Base-by-base conservation (phyloP, 495 filamentous ascomycete genomes). In the Pseudoneurospora amorphoporcata region DNA sequence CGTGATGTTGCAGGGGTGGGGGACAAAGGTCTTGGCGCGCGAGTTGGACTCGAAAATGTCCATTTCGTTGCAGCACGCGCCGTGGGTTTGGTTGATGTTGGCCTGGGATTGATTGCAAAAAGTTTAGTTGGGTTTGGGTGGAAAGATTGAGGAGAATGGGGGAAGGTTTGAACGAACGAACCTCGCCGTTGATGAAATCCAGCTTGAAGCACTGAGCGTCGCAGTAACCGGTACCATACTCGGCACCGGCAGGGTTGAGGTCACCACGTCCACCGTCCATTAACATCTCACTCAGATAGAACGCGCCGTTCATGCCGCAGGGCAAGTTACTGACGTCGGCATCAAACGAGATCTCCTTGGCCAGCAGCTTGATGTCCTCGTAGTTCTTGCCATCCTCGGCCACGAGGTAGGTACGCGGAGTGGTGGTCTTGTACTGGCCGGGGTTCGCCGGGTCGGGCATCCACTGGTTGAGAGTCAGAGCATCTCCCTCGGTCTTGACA, bases 161-260 rank as follows among this genome's bases (percentile, higher is more conserved):
- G n/a, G n/a, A n/a, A n/a, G n/a, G n/a, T n/a, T n/a, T n/a, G n/a
- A n/a, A n/a, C n/a, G n/a, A 58, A 77, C 78, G 68, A 70, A 86
- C 83, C 79, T 86, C 77, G n/a, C 89, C 90, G 74, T 91, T 85
- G 79, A 92, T 90, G 81, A 92, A 93, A 74, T 88, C 89, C 70
- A 90, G 77, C 16, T 83, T 82, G 1, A 87, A 87, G 75, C 91
- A 93, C 79, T 92, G 90, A 14, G 90, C 87, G 79, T 93, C 91
- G 74, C 91, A 93, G 79, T 93, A 93, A 0, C 91, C 91, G 0
- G 91, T 91, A n/a, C 91, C 91, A 71, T 91, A 92, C 68, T 83
- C 83, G 61, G 91, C 90, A 47, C 91, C 91, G 5, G 90, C 91
- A 45, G 86, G 85, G 83, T 93, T 93, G 68, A 81, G 78, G 0